Evolutionary conservation across 441 rosid species (phyloP).

Genomic region (Mallotus repandus): DNA sequence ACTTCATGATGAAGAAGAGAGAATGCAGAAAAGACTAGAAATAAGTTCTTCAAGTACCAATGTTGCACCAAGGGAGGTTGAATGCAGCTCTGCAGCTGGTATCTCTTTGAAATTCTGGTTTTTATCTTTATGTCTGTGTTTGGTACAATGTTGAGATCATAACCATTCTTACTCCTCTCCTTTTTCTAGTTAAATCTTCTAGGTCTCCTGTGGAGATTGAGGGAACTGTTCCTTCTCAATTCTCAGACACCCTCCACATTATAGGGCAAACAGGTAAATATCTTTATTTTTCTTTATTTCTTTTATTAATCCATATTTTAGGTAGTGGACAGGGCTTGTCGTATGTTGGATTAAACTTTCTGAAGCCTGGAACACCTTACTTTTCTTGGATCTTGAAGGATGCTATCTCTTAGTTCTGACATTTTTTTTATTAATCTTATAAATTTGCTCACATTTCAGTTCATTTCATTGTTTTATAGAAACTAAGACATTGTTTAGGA

Average conservation of each 20-base stretch:
- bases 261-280: slow-evolving; percentile 61
- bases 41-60: slow-evolving; percentile 57
- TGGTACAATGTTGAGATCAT: background rate
- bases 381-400: background rate
- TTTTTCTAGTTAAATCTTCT: slow-evolving; percentile 53
- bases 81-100: slow-evolving; percentile 63
- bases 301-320: background rate
- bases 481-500: background rate
- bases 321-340: background rate
- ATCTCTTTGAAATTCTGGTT: slow-evolving; percentile 14
- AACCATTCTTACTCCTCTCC: slow-evolving; percentile 13
- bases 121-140: background rate
- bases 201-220: slow-evolving; percentile 45
- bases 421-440: background rate
- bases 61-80: slow-evolving; percentile 54
- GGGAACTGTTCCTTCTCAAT: slow-evolving; percentile 52
- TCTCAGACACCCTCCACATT: slow-evolving; percentile 47
- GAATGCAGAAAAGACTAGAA: slow-evolving; percentile 74
- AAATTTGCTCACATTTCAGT: background rate
- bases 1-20: slow-evolving; percentile 91
- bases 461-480: background rate
- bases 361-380: background rate
- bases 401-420: background rate
- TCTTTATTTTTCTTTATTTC: background rate
- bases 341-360: background rate